These are phyloP conservation scores for Exophiala mesophila DNA, from an alignment of 2,329 filamentous ascomycete genomes.

Conservation along the genomic window DNA sequence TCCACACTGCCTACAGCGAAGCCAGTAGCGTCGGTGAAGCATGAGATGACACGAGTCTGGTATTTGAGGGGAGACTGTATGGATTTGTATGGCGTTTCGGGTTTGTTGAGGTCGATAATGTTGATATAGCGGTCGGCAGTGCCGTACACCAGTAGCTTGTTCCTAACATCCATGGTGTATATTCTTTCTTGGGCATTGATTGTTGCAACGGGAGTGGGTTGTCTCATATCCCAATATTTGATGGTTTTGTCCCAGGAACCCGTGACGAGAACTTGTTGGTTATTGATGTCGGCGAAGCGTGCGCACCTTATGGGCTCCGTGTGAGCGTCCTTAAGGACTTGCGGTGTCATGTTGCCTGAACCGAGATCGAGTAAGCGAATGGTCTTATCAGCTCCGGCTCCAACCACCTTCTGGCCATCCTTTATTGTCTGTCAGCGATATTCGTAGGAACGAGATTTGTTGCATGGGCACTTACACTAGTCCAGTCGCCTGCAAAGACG, in stretches of 20 bases:
- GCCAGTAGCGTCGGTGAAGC: slow-evolving; percentile 84
- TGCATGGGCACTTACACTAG: slow-evolving; percentile 59
- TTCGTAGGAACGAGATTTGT: background rate
- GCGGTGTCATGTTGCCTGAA: slow-evolving; percentile 44
- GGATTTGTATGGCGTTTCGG: slow-evolving; percentile 90
- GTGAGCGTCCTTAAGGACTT: slow-evolving; percentile 65
- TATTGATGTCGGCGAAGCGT: slow-evolving; percentile 68
- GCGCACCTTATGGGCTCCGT: slow-evolving; percentile 73
- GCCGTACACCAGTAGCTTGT: slow-evolving; percentile 82
- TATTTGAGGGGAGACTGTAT: slow-evolving; percentile 95
- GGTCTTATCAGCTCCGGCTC: slow-evolving; percentile 84
- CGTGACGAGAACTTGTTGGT: slow-evolving; percentile 78
- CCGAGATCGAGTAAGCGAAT: slow-evolving; percentile 81
- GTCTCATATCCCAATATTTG: slow-evolving; percentile 54
- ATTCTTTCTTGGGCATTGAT: slow-evolving; percentile 50
- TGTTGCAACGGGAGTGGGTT: slow-evolving; percentile 41
- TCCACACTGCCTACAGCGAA: slow-evolving; percentile 97
- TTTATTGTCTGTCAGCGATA: too few relatives aligned
- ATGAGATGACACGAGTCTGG: slow-evolving; percentile 93
- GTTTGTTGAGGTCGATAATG: slow-evolving; percentile 83
- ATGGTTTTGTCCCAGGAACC: slow-evolving; percentile 62
- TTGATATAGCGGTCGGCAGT: slow-evolving; percentile 97
- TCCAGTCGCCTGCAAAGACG: slow-evolving; percentile 80
- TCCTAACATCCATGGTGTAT: slow-evolving; percentile 87
- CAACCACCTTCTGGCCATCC: slow-evolving; percentile 87